Evolutionary conservation across 1,139 yeast species (phyloP), one percentile per base, ranked within the genome.

Genomic region (Geotrichum klebahnii): DNA sequence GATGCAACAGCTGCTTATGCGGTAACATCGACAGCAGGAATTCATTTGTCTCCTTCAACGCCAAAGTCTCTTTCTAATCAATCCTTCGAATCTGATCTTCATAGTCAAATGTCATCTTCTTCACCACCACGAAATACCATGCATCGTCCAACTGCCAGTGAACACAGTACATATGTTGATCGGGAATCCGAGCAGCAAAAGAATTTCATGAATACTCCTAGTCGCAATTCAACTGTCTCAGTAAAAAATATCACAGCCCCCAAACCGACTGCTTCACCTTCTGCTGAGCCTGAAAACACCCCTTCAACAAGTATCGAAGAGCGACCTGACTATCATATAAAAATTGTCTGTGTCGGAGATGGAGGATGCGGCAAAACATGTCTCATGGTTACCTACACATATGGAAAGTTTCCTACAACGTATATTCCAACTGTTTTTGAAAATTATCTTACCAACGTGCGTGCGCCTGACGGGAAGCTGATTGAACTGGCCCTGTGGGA

Each of bases 351-450:
- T 47, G 96, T 90, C 3, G 97, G 97, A 3, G 97, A 90, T 66
- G 95, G 95, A 58, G 95, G 94, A 12, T 86, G 96, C 64, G 97
- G 97, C 29, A 90, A 90, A 67, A 90, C 97, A 0, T 85, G 95
- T 58, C 69, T 90, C 55, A 69, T 90, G 53, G 83, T 85, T 28
- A 79, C 90, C n/a, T 92, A 86, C 63, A 79, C 90, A 3, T 81
- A 83, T 58, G 89, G 89, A 23, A 75, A 77, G 56, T 86, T 84
- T 62, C 96, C 96, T 1, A 67, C 65, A 36, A 75, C 78, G 10
- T 86, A 86, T 62, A 89, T 85, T n/a, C 96, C 97, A 2, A 87
- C 95, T 0, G 85, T 89, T 22, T 88, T 88, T 68, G 96, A 88
- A 61, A 87, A 87, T 66, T 86, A 86, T 62, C 80, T 85, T 22